Evolutionary conservation across 768 basidiomycete genomes (phyloP).

Genomic region (Pseudohyphozyma bogoriensis): DNA sequence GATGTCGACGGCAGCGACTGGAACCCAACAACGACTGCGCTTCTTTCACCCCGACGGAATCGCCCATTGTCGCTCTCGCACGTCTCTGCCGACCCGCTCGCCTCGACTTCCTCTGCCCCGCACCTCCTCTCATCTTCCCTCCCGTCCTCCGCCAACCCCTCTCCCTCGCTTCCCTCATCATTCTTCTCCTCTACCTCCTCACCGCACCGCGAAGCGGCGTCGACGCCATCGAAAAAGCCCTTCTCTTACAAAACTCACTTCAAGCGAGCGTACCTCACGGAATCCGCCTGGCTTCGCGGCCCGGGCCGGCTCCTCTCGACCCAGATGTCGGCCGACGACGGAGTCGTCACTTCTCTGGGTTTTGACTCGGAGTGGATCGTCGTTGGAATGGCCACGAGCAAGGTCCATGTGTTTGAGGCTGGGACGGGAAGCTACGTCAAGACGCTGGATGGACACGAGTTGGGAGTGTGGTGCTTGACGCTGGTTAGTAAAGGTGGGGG

Average conservation of each 20-base stretch:
- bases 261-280: slow-evolving; percentile 60
- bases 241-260: slow-evolving; percentile 64
- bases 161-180: not conserved
- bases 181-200: not conserved
- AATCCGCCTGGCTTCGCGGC: slow-evolving; percentile 68
- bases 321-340: slow-evolving; percentile 49
- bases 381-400: slow-evolving; percentile 73
- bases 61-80: not conserved
- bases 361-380: slow-evolving; percentile 75
- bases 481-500: slow-evolving; percentile 60
- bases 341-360: slow-evolving; percentile 77
- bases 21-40: not conserved
- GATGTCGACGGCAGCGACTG: not conserved
- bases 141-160: not conserved
- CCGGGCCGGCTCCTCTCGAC: slow-evolving; percentile 56
- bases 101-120: not conserved
- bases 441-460: slow-evolving; percentile 71
- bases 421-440: slow-evolving; percentile 62
- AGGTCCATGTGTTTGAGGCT: slow-evolving; percentile 76
- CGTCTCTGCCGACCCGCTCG: not conserved
- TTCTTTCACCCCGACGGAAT: not conserved
- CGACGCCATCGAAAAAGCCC: slow-evolving; percentile 8
- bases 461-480: slow-evolving; percentile 86
- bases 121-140: not conserved
- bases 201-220: not conserved